Evolutionary conservation across 208 protist species (phyloP).

Genomic region (Acanthamoeba lenticulata): DNA sequence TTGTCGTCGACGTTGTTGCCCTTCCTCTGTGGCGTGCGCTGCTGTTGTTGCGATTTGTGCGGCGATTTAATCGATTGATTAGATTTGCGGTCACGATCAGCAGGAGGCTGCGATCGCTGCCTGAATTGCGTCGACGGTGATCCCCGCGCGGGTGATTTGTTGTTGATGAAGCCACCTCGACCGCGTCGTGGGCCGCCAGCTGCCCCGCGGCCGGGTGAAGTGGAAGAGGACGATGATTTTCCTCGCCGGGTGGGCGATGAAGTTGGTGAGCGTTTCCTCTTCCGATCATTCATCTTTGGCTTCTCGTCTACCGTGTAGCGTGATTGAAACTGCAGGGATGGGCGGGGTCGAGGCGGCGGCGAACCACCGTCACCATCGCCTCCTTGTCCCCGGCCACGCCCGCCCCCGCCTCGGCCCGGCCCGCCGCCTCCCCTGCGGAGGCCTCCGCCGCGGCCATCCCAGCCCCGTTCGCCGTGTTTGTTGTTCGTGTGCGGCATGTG

Average conservation of each 20-base stretch:
- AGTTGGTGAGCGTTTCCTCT: not conserved
- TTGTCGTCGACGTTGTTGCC: no score
- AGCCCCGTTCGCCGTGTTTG: not conserved
- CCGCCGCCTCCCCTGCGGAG: not conserved
- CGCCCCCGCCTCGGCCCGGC: not conserved
- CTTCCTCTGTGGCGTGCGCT: no score
- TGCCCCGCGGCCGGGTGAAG: not conserved
- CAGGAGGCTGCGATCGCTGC: no score
- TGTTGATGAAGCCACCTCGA: no score
- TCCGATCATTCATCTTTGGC: not conserved
- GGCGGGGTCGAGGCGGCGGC: not conserved
- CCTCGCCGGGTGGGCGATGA: not conserved
- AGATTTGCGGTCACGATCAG: no score
- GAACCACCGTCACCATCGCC: not conserved
- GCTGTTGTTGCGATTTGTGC: no score
- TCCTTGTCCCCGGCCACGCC: not conserved
- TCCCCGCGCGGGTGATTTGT: no score
- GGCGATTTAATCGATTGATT: no score
- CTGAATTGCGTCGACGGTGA: no score
- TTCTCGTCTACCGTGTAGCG: not conserved
- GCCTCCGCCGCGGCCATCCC: not conserved
- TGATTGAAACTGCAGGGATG: not conserved
- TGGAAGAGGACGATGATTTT: not conserved
- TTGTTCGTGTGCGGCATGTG: constrained; percentile 12
- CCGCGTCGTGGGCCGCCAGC: no score